phyloP scores from a whole-genome alignment of 1,284 basidiomycete genomes.

The Fomitopsis betulina region DNA sequence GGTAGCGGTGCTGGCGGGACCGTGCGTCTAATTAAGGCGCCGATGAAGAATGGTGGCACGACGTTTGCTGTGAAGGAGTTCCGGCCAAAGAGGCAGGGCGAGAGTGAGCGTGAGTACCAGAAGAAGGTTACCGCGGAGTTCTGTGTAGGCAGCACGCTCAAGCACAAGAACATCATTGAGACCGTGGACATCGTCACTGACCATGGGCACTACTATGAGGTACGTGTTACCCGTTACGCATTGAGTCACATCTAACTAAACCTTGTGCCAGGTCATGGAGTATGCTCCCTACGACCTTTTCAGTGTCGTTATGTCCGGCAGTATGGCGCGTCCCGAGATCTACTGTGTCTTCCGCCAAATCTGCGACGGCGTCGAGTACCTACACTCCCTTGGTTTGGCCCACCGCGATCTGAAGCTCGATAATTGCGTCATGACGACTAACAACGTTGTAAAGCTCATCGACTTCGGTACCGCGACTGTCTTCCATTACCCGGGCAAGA shows the following conservation, averaged over 20 bases:
- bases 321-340: slow-evolving; percentile 97
- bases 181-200: slow-evolving; percentile 98
- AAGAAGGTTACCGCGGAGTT: slow-evolving; percentile 99
- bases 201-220: slow-evolving; percentile 98
- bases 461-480: slow-evolving; percentile 99
- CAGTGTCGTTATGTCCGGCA: slow-evolving; percentile 98
- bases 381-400: slow-evolving; percentile 95
- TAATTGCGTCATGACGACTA: slow-evolving; percentile 97
- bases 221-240: slow-evolving; percentile 23
- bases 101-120: slow-evolving; percentile 96
- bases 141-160: slow-evolving; percentile 92
- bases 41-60: slow-evolving; percentile 70
- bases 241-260: slow-evolving; percentile 7
- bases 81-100: slow-evolving; percentile 81
- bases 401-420: slow-evolving; percentile 99
- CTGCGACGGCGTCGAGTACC: slow-evolving; percentile 96
- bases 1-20: slow-evolving; percentile 98
- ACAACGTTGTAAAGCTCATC: slow-evolving; percentile 97
- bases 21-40: slow-evolving; percentile 91
- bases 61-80: slow-evolving; percentile 99
- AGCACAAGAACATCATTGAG: slow-evolving; percentile 96
- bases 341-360: slow-evolving; percentile 99
- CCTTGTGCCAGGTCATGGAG: slow-evolving; percentile 85
- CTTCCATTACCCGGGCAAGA: slow-evolving; percentile 95
- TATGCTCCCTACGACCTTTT: slow-evolving; percentile 99